Conservation (phyloP, 2,329 filamentous ascomycete species). For the Delphinella strobiligena region DNA sequence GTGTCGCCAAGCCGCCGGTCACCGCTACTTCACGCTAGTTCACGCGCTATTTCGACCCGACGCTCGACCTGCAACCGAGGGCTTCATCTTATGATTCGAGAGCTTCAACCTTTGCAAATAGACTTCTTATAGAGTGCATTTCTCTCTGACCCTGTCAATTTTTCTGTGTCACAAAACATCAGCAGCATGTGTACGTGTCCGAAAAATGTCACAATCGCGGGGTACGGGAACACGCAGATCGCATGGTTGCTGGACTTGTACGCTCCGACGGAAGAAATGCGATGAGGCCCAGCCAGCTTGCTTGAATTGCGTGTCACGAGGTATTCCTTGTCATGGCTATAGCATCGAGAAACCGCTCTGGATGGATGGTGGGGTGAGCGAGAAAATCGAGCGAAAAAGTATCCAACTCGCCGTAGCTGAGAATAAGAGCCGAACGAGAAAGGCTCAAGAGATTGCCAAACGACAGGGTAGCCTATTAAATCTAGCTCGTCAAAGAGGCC, state of each 20-base stretch:
- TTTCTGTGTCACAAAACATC: too few relatives aligned
- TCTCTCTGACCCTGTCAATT: too few relatives aligned
- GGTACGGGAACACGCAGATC: background rate
- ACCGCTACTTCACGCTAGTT: too few relatives aligned
- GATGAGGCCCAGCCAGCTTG: conserved; percentile 4
- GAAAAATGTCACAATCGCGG: conserved; percentile 1
- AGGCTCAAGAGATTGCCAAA: too few relatives aligned
- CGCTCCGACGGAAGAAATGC: conserved; percentile 8
- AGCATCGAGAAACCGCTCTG: conserved; percentile 1
- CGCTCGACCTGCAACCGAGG: too few relatives aligned
- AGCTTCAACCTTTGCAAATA: too few relatives aligned
- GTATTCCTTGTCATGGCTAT: conserved; percentile 7
- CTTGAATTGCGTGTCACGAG: conserved; percentile 1
- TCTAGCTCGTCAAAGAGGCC: too few relatives aligned
- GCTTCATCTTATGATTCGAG: too few relatives aligned
- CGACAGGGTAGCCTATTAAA: too few relatives aligned
- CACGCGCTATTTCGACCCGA: too few relatives aligned
- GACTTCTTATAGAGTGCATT: too few relatives aligned
- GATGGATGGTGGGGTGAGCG: conserved; percentile 2
- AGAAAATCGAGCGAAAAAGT: background rate
- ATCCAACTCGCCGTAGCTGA: conserved; percentile 5
- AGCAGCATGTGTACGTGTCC: background rate
- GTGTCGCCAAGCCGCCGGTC: too few relatives aligned
- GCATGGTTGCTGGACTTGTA: conserved; percentile 7
- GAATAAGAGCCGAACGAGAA: conserved; percentile 5